Evolutionary conservation across 2,329 filamentous ascomycete genomes (phyloP).

Genomic region (Botrytis fabae): DNA sequence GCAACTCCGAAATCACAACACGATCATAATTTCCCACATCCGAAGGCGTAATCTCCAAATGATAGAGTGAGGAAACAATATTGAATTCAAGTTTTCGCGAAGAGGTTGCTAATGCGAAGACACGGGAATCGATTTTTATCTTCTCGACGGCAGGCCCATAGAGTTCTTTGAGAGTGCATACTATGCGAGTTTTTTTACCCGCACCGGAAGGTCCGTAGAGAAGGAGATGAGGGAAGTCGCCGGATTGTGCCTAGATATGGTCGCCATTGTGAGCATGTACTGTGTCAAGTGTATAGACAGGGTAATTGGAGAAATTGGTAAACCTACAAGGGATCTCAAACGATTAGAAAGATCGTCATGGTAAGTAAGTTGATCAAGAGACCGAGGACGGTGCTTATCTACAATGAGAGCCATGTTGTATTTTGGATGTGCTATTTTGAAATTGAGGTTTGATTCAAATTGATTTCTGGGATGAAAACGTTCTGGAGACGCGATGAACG

Average conservation of each 20-base stretch:
- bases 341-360: slow-evolving; percentile 86
- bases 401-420: slow-evolving; percentile 65
- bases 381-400: slow-evolving; percentile 71
- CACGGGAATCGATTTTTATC: slow-evolving; percentile 97
- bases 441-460: background rate
- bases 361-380: slow-evolving; percentile 78
- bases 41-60: slow-evolving; percentile 96
- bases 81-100: slow-evolving; percentile 99
- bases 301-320: background rate
- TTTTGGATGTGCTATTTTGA: background rate
- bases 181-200: slow-evolving; percentile 96
- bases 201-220: slow-evolving; percentile 96
- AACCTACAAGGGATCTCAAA: slow-evolving; percentile 76
- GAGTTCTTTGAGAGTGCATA: slow-evolving; percentile 90
- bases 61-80: slow-evolving; percentile 94
- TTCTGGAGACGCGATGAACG: slow-evolving; percentile 17
- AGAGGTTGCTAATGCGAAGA: slow-evolving; percentile 86
- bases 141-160: slow-evolving; percentile 98
- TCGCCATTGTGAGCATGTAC: slow-evolving; percentile 25
- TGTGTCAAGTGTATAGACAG: background rate
- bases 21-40: slow-evolving; percentile 96
- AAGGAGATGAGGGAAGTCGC: slow-evolving; percentile 95
- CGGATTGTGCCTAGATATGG: slow-evolving; percentile 75
- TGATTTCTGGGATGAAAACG: background rate
- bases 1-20: slow-evolving; percentile 89